Evolutionary conservation across 2,329 filamentous ascomycete species (phyloP), one percentile per base, ranked within the genome.

Genomic region (Calonectria hawksworthii): DNA sequence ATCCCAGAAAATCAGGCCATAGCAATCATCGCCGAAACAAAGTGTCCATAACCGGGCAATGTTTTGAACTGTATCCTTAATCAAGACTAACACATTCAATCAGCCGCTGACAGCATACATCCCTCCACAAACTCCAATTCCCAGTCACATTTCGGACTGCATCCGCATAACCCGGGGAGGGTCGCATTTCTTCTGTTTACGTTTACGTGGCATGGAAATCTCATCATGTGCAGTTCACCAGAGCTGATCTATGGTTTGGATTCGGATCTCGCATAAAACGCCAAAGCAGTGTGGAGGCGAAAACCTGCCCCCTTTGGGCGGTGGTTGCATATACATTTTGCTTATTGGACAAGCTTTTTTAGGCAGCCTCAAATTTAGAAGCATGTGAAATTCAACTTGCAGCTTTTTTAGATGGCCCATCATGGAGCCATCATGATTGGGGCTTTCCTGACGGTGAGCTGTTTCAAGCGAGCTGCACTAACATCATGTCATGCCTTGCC

Each of bases 401-500:
- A 61, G 56, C n/a, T 21, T 10, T 18, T 30, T 9, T 28, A 9
- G 16, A 63, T 10, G 56, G 32, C 26, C n/a, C 23, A 63, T 63
- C 56, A 21, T 23, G 16, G 56, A 63, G 56, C 36, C 23, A 18
- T 28, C 56, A 63, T 63, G 34, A 63, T 41, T 63, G 56, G 32
- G 34, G 56, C 56, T 23, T 38, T 41, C 16, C 41, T 9, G 14
- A 28, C 36, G 14, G 36, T 41, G 56, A 41, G 23, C 23, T 63
- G 56, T 63, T 41, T 38, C 14, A 47, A 47, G 21, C 54, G 16
- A 41, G 56, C 38, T 38, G 56, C 56, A 63, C 56, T 63, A 28
- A 63, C 56, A 63, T 41, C 56, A 41, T 63, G 56, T 63, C 56
- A 63, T 63, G 56, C 56, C 56, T 63, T 41, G 56, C 56, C 34